These are phyloP conservation scores for Cryoendolithus antarcticus DNA, from an alignment of 2,329 filamentous ascomycete species.

Conservation along the genomic window DNA sequence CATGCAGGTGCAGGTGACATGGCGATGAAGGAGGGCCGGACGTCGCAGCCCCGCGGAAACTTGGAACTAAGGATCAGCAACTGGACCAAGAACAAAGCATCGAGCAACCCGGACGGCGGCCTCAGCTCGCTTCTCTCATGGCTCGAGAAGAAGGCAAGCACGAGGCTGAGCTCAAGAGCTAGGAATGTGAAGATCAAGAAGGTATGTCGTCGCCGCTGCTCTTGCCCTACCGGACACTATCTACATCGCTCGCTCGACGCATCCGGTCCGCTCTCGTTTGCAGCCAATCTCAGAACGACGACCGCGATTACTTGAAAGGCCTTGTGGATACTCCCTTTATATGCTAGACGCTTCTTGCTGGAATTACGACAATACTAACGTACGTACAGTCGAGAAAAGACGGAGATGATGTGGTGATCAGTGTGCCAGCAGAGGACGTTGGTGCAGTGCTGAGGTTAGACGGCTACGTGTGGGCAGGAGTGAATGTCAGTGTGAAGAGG, in stretches of 20 bases:
- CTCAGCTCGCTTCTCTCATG: conserved; percentile 26
- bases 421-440: conserved; percentile 25
- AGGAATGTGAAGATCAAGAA: conserved; percentile 26
- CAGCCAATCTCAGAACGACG: conserved; percentile 20
- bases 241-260: not conserved
- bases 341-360: not conserved
- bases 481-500: conserved; percentile 25
- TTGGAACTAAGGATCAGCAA: conserved; percentile 28
- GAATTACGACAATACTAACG: conserved; percentile 13
- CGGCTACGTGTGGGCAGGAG: conserved; percentile 28
- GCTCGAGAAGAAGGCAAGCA: conserved; percentile 28
- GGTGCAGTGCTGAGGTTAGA: conserved; percentile 26
- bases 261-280: conserved; percentile 20
- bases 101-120: conserved; percentile 22
- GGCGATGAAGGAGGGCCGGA: conserved; percentile 13
- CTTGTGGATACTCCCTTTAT: not conserved
- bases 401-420: conserved; percentile 26
- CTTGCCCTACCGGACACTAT: conserved; percentile 1
- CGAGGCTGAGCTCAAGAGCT: conserved; percentile 18
- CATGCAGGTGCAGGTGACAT: conserved; percentile 20
- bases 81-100: conserved; percentile 28
- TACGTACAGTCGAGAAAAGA: conserved; percentile 21
- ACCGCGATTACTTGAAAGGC: conserved; percentile 13
- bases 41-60: conserved; percentile 9
- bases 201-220: conserved; percentile 16